A percentile compares a stretch with the other conserved stretches of the same genome.
phyloP scores from a whole-genome alignment of 2,329 filamentous ascomycete genomes.

The Dissoconium aciculare region DNA sequence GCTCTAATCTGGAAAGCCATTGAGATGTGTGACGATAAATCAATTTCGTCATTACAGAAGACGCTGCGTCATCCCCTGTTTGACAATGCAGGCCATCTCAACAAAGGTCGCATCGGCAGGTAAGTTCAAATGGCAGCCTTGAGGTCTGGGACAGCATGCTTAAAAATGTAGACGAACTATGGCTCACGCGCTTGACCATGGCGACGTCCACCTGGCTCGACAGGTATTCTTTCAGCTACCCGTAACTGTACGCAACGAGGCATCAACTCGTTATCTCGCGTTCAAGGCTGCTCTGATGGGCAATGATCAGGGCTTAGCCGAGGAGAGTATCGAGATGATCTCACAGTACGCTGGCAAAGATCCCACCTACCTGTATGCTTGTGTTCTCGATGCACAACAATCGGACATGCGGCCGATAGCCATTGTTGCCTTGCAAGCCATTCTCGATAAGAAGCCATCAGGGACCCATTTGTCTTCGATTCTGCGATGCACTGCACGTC shows the following conservation, averaged over 20 bases:
- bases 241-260: slow-evolving; percentile 13
- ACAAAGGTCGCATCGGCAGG: slow-evolving; percentile 48
- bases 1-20: slow-evolving; percentile 61
- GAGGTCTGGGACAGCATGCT: too few relatives aligned
- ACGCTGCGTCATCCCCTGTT: slow-evolving; percentile 55
- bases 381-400: slow-evolving; percentile 60
- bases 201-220: slow-evolving; percentile 40
- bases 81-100: slow-evolving; percentile 46
- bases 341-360: slow-evolving; percentile 39
- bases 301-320: slow-evolving; percentile 32
- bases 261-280: slow-evolving; percentile 15
- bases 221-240: slow-evolving; percentile 46
- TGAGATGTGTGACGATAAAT: slow-evolving; percentile 1
- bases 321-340: slow-evolving; percentile 48
- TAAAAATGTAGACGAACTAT: slow-evolving; percentile 57
- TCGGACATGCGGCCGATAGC: slow-evolving; percentile 47
- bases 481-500: slow-evolving; percentile 40
- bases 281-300: slow-evolving; percentile 18
- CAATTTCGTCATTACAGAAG: slow-evolving; percentile 45
- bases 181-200: slow-evolving; percentile 48
- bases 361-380: slow-evolving; percentile 59
- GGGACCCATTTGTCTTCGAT: slow-evolving; percentile 48
- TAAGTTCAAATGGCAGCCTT: slow-evolving; percentile 40
- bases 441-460: slow-evolving; percentile 41
- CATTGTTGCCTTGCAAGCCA: slow-evolving; percentile 42